Evolutionary conservation across 2,329 filamentous ascomycete species (phyloP).

Genomic region (Gaeumannomyces sp.): DNA sequence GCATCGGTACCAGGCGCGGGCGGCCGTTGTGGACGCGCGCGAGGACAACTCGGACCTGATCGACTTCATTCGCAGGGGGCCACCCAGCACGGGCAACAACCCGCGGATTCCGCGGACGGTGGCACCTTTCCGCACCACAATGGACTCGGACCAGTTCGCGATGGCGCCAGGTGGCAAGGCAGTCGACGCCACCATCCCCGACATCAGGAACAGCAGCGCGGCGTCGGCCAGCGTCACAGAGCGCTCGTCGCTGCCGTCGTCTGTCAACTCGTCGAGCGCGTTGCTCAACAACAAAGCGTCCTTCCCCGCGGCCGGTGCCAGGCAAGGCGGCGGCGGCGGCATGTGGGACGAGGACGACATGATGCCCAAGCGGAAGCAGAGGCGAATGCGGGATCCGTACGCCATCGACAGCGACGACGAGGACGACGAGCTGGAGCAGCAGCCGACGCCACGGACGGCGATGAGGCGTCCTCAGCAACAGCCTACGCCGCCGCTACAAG

Average conservation of each 20-base stretch:
- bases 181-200: constrained; percentile 50
- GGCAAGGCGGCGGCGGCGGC: constrained; percentile 23
- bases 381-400: constrained; percentile 80
- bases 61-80: constrained; percentile 89
- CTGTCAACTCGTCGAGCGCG: constrained; percentile 68
- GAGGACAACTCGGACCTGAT: constrained; percentile 81
- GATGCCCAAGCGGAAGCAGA: constrained; percentile 66
- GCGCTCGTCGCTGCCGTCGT: constrained; percentile 49
- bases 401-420: constrained; percentile 80
- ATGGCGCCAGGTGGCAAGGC: constrained; percentile 48
- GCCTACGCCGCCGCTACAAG: constrained; percentile 35
- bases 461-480: constrained; percentile 25
- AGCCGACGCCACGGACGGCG: constrained; percentile 31
- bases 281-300: constrained; percentile 45
- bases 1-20: constrained; percentile 62
- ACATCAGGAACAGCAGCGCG: constrained; percentile 48
- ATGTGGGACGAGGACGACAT: constrained; percentile 45
- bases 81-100: constrained; percentile 50
- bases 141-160: constrained; percentile 75
- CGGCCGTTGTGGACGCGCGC: constrained; percentile 55
- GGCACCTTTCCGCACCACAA: constrained; percentile 76
- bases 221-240: constrained; percentile 53
- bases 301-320: constrained; percentile 9
- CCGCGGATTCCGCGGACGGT: constrained; percentile 76
- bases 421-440: constrained; percentile 45